Evolutionary conservation across 2,329 filamentous ascomycete species (phyloP).

Genomic region (Apiospora hydei): DNA sequence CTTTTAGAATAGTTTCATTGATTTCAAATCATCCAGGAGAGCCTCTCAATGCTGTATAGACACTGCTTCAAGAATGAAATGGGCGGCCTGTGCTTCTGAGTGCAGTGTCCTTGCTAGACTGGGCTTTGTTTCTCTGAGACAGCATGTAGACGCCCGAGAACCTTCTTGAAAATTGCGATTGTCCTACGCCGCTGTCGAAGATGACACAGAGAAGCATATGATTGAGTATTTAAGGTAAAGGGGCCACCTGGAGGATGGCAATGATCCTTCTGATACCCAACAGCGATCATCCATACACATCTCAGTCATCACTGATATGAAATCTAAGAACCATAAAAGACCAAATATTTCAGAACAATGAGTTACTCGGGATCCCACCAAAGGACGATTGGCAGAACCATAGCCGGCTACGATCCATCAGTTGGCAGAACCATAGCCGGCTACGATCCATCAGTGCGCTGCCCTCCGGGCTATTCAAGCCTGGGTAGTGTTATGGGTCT

Average conservation of each 20-base stretch:
- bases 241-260: neutral
- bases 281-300: neutral
- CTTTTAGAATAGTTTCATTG: no score
- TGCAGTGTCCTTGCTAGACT: neutral
- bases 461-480: neutral
- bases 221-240: neutral
- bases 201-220: neutral
- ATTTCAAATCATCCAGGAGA: no score
- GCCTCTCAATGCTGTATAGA: no score
- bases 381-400: neutral
- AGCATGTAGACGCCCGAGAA: neutral
- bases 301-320: neutral
- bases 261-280: neutral
- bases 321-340: neutral
- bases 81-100: no score
- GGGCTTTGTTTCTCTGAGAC: neutral
- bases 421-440: no score
- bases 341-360: neutral
- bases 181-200: neutral
- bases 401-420: no score
- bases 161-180: neutral
- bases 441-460: no score
- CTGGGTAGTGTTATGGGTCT: neutral
- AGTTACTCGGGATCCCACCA: neutral
- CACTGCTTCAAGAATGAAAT: neutral